These are phyloP conservation scores for Priceomyces castillae DNA, from an alignment of 805 yeast species.

Conservation along the genomic window DNA sequence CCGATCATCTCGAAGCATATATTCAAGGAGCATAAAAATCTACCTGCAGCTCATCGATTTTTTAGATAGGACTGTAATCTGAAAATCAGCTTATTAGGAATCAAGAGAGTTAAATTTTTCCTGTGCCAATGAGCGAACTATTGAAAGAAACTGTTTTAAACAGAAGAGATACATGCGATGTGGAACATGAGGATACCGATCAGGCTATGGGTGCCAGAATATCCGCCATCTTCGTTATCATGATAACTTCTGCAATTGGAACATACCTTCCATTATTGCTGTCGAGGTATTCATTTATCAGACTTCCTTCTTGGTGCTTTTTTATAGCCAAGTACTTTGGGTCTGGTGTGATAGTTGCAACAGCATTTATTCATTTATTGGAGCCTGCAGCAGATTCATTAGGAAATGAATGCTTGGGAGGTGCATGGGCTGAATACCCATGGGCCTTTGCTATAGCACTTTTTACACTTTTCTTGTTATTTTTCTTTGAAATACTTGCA, in stretches of 20 bases:
- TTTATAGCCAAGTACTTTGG: constrained; percentile 24
- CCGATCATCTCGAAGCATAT: no score
- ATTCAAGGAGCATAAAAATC: no score
- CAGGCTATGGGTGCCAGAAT: constrained; percentile 47
- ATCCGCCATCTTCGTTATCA: constrained; percentile 46
- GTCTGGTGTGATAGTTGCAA: constrained; percentile 30
- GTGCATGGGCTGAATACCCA: constrained; percentile 24
- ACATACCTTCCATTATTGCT: constrained; percentile 30
- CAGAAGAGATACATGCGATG: constrained; percentile 37
- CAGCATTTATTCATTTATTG: constrained; percentile 31
- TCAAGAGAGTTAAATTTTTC: no score
- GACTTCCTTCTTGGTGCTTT: constrained; percentile 12
- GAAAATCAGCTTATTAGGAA: no score
- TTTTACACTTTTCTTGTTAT: constrained; percentile 29
- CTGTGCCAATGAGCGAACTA: background rate
- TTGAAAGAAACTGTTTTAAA: constrained; percentile 37
- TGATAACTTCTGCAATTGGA: constrained; percentile 33
- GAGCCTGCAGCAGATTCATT: constrained; percentile 25
- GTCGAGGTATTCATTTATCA: constrained; percentile 15
- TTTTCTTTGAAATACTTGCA: constrained; percentile 28
- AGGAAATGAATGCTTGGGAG: constrained; percentile 27
- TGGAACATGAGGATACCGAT: constrained; percentile 46
- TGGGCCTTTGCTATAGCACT: constrained; percentile 34
- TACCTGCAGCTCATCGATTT: no score
- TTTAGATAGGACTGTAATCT: no score